Conservation (phyloP, 225 moss, liverwort and hornwort species). For the Pleurozium schreberi region DNA sequence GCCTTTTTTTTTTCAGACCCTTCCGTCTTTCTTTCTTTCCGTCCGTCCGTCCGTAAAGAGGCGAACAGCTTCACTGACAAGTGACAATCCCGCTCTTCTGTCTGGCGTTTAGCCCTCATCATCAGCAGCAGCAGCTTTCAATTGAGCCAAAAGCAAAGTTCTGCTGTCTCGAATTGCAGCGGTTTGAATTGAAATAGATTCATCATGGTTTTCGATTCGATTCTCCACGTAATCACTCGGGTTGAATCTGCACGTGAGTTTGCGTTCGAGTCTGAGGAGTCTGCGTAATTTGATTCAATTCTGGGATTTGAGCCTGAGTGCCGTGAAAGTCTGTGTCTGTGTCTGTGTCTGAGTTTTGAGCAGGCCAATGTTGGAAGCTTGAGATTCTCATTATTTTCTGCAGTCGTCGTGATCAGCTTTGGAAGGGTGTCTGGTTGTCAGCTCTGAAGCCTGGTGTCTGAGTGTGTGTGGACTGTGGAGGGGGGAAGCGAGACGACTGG, state of each 20-base stretch:
- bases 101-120: background rate
- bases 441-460: background rate
- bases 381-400: background rate
- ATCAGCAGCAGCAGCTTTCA: background rate
- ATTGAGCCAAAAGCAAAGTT: background rate
- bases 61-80: background rate
- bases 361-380: background rate
- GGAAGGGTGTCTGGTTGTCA: background rate
- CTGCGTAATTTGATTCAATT: too few relatives aligned
- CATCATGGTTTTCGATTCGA: background rate
- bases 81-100: background rate
- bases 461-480: background rate
- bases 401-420: background rate
- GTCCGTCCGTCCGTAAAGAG: background rate
- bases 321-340: too few relatives aligned
- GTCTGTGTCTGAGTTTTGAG: background rate
- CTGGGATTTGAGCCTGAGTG: too few relatives aligned
- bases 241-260: conserved; percentile 4
- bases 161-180: background rate
- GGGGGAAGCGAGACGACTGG: background rate
- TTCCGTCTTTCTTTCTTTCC: too few relatives aligned
- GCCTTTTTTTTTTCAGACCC: too few relatives aligned
- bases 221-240: conserved; percentile 18
- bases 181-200: background rate
- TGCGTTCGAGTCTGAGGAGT: too few relatives aligned